A percentile compares a stretch with the other conserved stretches of the same genome.
Evolutionary conservation across 2,329 filamentous ascomycete genomes (phyloP).

Genomic region (Colletotrichum chrysophilum): DNA sequence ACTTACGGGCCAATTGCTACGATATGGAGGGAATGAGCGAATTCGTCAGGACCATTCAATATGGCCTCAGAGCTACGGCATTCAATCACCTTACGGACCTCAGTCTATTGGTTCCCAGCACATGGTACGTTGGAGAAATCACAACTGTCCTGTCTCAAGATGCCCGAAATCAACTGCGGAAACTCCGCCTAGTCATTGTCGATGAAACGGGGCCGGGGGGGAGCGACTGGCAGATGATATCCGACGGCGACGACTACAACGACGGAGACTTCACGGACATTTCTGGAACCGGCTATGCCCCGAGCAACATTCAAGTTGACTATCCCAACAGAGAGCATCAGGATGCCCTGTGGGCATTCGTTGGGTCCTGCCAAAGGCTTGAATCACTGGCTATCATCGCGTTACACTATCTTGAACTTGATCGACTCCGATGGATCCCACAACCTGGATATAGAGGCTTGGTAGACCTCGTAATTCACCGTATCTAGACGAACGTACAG

Average conservation of each 20-base stretch:
- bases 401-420: neutral
- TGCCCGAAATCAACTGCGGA: neutral
- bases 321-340: conserved; percentile 7
- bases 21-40: neutral
- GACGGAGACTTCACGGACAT: neutral
- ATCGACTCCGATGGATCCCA: neutral
- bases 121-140: neutral
- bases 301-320: neutral
- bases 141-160: neutral
- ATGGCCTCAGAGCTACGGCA: neutral
- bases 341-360: neutral
- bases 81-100: neutral
- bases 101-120: neutral
- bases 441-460: neutral
- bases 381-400: neutral
- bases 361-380: neutral
- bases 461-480: neutral
- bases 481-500: neutral
- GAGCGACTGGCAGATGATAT: neutral
- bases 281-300: neutral
- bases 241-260: neutral
- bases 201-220: conserved; percentile 8
- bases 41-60: neutral
- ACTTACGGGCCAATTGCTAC: neutral
- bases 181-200: neutral